A percentile compares a stretch with the other conserved stretches of the same genome.
phyloP scores from a whole-genome alignment of 768 basidiomycete genomes.

The Tylopilus sp. region DNA sequence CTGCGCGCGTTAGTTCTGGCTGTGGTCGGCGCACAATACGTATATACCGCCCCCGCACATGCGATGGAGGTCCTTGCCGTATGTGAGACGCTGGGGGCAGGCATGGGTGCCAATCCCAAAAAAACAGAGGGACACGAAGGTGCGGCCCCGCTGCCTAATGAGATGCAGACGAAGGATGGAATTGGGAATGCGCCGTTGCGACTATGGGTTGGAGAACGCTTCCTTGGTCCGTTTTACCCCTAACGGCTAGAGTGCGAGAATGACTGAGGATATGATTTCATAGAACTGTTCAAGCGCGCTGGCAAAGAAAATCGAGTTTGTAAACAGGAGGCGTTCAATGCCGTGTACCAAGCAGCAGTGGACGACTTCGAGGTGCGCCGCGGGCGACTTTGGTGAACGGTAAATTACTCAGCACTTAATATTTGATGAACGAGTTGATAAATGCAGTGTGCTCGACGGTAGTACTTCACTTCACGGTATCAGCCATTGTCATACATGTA shows the following conservation, averaged over 20 bases:
- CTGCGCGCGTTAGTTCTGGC: constrained; percentile 67
- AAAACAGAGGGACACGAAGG: constrained; percentile 10
- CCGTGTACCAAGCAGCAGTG: constrained; percentile 23
- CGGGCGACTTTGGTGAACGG: constrained; percentile 15
- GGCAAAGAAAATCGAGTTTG: constrained; percentile 47
- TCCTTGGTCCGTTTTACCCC: constrained; percentile 44
- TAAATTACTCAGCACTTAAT: too few species aligned
- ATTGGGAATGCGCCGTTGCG: constrained; percentile 64
- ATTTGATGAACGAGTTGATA: too few species aligned
- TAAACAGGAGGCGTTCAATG: constrained; percentile 48
- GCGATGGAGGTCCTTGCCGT: constrained; percentile 63
- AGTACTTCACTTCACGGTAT: too few species aligned
- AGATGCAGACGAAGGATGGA: constrained; percentile 24
- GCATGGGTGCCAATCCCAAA: constrained; percentile 49
- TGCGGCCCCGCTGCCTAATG: not conserved
- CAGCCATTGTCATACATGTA: not conserved
- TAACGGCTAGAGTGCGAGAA: not conserved
- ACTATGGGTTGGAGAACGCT: constrained; percentile 71
- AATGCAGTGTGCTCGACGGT: too few species aligned
- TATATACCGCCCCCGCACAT: constrained; percentile 67
- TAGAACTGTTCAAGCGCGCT: constrained; percentile 57
- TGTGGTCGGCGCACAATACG: constrained; percentile 65
- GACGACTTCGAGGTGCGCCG: constrained; percentile 17
- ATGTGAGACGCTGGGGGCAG: constrained; percentile 67
- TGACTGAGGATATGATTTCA: not conserved